Percentiles rank a stretch among this genome's conserved stretches.
These are phyloP conservation scores for Persicaria tinctoria DNA, from an alignment of 148 eudicot genomes.

Conservation along the genomic window DNA sequence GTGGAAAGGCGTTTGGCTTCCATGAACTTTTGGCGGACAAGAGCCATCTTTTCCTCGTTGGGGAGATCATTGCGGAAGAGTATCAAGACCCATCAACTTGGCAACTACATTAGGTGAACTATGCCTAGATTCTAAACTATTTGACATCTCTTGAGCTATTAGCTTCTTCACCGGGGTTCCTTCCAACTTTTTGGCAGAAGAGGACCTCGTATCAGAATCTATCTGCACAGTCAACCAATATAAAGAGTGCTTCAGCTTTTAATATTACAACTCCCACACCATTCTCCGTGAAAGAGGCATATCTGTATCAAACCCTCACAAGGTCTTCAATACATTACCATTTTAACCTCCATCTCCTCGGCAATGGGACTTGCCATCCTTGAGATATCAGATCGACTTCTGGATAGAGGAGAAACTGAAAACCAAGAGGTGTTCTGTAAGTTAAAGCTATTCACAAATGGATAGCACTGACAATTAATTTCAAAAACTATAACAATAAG, in stretches of 20 bases:
- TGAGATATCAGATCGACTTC: conserved; percentile 60
- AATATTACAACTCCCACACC: neutral
- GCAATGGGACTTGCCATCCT: conserved; percentile 32
- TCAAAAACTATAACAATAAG: neutral
- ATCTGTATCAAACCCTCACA: neutral
- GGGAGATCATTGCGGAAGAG: conserved; percentile 51
- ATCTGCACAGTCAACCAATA: conserved; percentile 36
- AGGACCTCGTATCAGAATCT: conserved; percentile 39
- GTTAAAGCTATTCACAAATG: neutral
- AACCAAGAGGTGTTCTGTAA: conserved; percentile 10
- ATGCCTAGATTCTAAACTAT: conserved; percentile 44
- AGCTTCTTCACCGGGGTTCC: conserved; percentile 88
- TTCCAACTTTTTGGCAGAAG: conserved; percentile 38
- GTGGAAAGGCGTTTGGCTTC: conserved; percentile 82
- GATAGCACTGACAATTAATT: neutral
- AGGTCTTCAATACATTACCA: conserved; percentile 29
- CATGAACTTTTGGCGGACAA: conserved; percentile 79
- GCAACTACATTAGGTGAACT: conserved; percentile 78
- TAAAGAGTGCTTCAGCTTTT: neutral
- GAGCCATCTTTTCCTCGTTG: conserved; percentile 53
- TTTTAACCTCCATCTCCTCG: conserved; percentile 56
- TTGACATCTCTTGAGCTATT: conserved; percentile 81
- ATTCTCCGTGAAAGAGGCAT: neutral
- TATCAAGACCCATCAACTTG: conserved; percentile 94
- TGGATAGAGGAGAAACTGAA: conserved; percentile 60